Evolutionary conservation across 1,284 basidiomycete species (phyloP), one percentile per base, ranked within the genome.

Genomic region (Ceratobasidium sp.): DNA sequence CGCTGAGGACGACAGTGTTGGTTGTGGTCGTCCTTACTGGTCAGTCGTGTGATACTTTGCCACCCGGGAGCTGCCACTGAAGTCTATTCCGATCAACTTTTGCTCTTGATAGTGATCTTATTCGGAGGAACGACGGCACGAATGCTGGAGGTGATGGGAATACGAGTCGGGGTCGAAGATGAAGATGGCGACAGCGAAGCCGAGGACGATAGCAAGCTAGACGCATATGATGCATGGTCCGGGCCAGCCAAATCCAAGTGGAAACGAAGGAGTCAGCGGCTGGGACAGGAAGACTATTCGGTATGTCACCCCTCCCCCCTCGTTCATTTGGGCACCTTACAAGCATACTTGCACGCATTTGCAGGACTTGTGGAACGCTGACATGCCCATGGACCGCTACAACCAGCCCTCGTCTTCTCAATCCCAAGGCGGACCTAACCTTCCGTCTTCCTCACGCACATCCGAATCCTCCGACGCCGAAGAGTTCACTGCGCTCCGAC

Each of bases 61-160:
- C n/a, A n/a, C n/a, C n/a, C n/a, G n/a, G n/a, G n/a, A n/a, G n/a
- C n/a, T n/a, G n/a, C n/a, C n/a, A n/a, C n/a, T n/a, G n/a, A n/a
- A n/a, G n/a, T n/a, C n/a, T n/a, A n/a, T n/a, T n/a, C n/a, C n/a
- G n/a, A n/a, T n/a, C n/a, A n/a, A n/a, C n/a, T n/a, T n/a, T n/a
- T n/a, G n/a, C n/a, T 28, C 3, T 3, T 28, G 13, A 1, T 16
- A 67, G 95, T 99, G 55, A 85, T 98, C 74, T 85, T 98, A 69
- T 99, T 99, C 79, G 97, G 97, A 0, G 98, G 97, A 0, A 98
- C 98, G 7, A 98, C 98, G 0, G 90, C 93, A 6, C 87, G 96
- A 73, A 99, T 99, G 98, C 86, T 99, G 54, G 96, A 98, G 78
- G 90, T 99, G 9, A 86, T 98, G n/a, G 96, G 97, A 0, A 98